Percentiles rank a stretch among this genome's conserved stretches.
These are phyloP conservation scores for Acephala macrosclerotiorum DNA, from an alignment of 2,329 filamentous ascomycete genomes.

Conservation along the genomic window DNA sequence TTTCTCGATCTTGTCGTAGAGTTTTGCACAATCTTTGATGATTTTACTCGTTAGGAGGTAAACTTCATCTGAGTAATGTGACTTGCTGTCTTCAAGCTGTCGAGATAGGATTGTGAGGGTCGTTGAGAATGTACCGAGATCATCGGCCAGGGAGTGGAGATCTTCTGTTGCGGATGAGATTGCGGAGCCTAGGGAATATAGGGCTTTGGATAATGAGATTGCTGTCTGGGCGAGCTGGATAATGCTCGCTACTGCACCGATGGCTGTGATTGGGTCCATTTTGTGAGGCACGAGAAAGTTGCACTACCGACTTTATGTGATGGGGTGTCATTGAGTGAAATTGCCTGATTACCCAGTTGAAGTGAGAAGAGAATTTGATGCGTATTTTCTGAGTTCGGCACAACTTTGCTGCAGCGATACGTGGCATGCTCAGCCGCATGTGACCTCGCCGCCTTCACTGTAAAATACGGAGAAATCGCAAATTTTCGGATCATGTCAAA, in stretches of 20 bases:
- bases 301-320: no score
- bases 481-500: no score
- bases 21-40: slow-evolving; percentile 33
- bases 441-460: no score
- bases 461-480: no score
- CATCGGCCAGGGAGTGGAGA: slow-evolving; percentile 31
- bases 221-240: slow-evolving; percentile 31
- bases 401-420: no score
- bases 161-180: slow-evolving; percentile 33
- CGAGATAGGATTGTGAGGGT: slow-evolving; percentile 32
- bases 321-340: no score
- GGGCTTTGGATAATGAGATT: slow-evolving; percentile 32
- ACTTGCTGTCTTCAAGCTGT: slow-evolving; percentile 30
- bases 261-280: slow-evolving; percentile 33
- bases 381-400: no score
- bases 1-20: slow-evolving; percentile 36
- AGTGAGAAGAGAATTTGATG: no score
- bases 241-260: slow-evolving; percentile 32
- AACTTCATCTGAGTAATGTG: slow-evolving; percentile 33
- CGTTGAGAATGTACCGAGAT: slow-evolving; percentile 30
- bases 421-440: no score
- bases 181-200: slow-evolving; percentile 32
- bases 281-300: no score
- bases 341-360: no score
- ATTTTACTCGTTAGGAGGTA: slow-evolving; percentile 35